These are phyloP conservation scores for Phyllosticta citrichinensis DNA, from an alignment of 2,329 filamentous ascomycete genomes.

Conservation along the genomic window DNA sequence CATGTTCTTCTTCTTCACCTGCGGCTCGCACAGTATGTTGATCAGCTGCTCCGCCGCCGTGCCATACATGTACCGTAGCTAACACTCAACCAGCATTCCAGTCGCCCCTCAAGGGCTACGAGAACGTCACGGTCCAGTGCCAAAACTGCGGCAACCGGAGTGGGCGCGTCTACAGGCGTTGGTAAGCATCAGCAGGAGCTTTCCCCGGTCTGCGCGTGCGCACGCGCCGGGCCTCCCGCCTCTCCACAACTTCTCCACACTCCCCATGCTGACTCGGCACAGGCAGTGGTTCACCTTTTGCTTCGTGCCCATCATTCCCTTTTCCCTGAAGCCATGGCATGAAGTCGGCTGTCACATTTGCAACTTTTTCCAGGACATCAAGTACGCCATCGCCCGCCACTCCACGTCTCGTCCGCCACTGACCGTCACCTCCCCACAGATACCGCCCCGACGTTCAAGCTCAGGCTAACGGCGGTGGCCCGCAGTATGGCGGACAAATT, in stretches of 20 bases:
- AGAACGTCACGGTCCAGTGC: constrained; percentile 41
- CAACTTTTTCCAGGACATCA: constrained; percentile 57
- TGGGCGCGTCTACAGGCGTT: constrained; percentile 36
- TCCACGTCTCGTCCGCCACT: neutral
- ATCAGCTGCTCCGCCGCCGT: neutral
- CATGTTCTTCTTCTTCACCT: constrained; percentile 43
- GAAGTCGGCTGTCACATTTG: constrained; percentile 67
- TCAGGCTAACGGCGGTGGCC: constrained; percentile 16
- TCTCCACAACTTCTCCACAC: neutral
- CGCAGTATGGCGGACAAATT: constrained; percentile 8
- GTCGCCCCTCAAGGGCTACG: constrained; percentile 35
- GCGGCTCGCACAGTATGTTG: constrained; percentile 37
- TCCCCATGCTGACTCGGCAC: neutral
- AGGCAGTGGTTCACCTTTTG: constrained; percentile 67
- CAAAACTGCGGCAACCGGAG: constrained; percentile 43
- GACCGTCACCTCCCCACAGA: neutral
- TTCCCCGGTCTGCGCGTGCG: neutral
- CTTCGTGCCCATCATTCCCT: constrained; percentile 64
- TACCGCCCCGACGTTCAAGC: constrained; percentile 27
- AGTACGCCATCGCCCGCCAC: constrained; percentile 17
- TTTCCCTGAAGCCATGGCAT: constrained; percentile 46
- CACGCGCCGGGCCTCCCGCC: neutral
- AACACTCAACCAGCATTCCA: constrained; percentile 32
- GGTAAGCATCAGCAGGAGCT: constrained; percentile 19
- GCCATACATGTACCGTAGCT: neutral